Base-by-base conservation (phyloP, 768 basidiomycete genomes). In the Leccinum uliginosum region DNA sequence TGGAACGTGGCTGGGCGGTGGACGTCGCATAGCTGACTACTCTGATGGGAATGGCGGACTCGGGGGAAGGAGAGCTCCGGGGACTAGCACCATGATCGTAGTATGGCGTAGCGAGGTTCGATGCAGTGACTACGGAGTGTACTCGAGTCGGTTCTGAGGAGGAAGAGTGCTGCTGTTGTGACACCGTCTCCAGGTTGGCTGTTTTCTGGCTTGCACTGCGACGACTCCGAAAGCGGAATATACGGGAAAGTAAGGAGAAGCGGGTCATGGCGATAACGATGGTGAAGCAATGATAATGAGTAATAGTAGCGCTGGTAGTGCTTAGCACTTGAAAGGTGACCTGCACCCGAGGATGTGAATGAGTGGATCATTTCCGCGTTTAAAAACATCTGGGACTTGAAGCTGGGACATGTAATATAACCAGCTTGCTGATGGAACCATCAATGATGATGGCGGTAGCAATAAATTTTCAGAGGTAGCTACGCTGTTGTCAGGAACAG, bases 161-260 rank as follows among this genome's bases (percentile, higher is more conserved):
- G 40, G 19, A 40, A 40, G n/a, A 43, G 11, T 19, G 19, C 19
- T 43, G 40, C n/a, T 43, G 19, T 19, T 19, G 19, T 43, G 40
- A 19, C 40, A 11, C 19, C 19, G 40, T 43, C 40, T 43, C 40
- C 6, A 23, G 26, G 19, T 23, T 19, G 50, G 14, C 15, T 3
- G 23, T 32, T 14, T n/a, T 32, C 6, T 58, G 57, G 29, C 49
- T 17, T 48, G 35, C 38, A 8, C 12, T 17, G 24, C 59, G 57
- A 50, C 65, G 61, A 29, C 14, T 53, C 10, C 58, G 55, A 32
- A 62, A 27, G 47, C 63, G 61, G 35, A 68, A 61, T 4, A 67
- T 15, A 38, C 61, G 68, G 19, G 69, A 40, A 3, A 55, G 29
- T 3, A 61, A 55, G 2, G 59, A 60, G 26, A 67, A 45, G 30